Base-by-base conservation (phyloP, 306 rosid species). In the Canavalia ensiformis region DNA sequence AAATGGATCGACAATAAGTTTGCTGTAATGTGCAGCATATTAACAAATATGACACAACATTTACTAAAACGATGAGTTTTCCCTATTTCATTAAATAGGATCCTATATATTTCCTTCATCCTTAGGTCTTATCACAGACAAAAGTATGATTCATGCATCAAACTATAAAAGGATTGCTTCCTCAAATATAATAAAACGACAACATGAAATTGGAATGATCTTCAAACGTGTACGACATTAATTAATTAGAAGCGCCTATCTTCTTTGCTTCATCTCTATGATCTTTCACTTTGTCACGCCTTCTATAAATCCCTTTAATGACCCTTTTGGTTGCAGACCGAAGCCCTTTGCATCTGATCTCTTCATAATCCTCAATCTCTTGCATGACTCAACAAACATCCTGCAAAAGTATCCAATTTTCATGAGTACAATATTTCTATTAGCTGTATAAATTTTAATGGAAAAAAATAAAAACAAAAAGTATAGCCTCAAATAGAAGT, bases 381-480 rank as follows among this genome's bases (percentile, higher is more conserved):
- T 93, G 89, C 97, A 93, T 31, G 97, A 87, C 59, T 90, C 92
- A 5, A 76, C 58, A 84, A 93, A 93, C 97, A 93, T 90, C 78
- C 97, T 93, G 90, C 83, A 80, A 83, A 73, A 60, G 8, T 5
- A 37, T 28, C 55, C 59, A 64, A 49, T 54, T 51, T 39, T 45
- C 37, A 29, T 45, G 44, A 59, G 50, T 65, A 58, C 42, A 1
- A 55, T 28, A 57, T 13, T 35, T 37, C 41, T 37, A 37, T 4
- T 4, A 37, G 41, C 41, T 44, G n/a, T 13, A 62, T 34, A 34
- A 8, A 9, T 30, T 52, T 8, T 0, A 13, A 30, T 44, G 6
- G 13, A 2, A 10, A 79, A 5, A 80, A 60, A 9, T 41, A 76
- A n/a, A 18, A 18, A 18, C 25, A 18, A 18, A 75, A 18, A n/a